Base-by-base conservation (phyloP, 1,139 yeast genomes). In the Kodamaea suecica region DNA sequence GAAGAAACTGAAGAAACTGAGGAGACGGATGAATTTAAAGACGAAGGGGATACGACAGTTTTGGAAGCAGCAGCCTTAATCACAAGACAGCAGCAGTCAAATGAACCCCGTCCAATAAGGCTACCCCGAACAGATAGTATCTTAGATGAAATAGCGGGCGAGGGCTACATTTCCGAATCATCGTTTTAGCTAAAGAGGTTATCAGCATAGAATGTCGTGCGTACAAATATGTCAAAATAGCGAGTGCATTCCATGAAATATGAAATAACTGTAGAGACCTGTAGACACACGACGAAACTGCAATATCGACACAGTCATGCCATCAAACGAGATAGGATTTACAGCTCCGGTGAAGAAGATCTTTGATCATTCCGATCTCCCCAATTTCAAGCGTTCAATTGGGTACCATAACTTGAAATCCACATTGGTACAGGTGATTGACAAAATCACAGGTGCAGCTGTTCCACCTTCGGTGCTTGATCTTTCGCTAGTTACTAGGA, bases 261-360 rank as follows among this genome's bases (percentile, higher is more conserved):
- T 11, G 9, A 2, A 8, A 12, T 25, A 25, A 11, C 4, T 25
- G 11, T 3, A 14, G 11, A 29, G 24, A 19, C 6, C 21, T 6
- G 6, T 9, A 19, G 9, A 23, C 26, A 12, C 26, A 23, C 13
- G 12, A n/a, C n/a, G n/a, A n/a, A 10, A 23, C 11, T 23, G 11
- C 26, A 23, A 23, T 6, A 10, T 6, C 11, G n/a, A 5, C 6
- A 6, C 26, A 23, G 26, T 6, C 26, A 2, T 21, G 7, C 15
- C 3, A 31, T 31, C 13, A 25, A 8, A 2, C 11, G 3, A 19
- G 28, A 17, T 17, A 17, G 24, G 11, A 7, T 34, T 21, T 23
- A 32, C 40, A 19, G 38, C 34, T 16, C 69, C 70, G 3, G 38
- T 55, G 3, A 66, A 66, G 46, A 61, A 52, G 49, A 63, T 66